Base-by-base conservation (phyloP, 345 rosid genomes). In the Eucalyptus tenuipes region DNA sequence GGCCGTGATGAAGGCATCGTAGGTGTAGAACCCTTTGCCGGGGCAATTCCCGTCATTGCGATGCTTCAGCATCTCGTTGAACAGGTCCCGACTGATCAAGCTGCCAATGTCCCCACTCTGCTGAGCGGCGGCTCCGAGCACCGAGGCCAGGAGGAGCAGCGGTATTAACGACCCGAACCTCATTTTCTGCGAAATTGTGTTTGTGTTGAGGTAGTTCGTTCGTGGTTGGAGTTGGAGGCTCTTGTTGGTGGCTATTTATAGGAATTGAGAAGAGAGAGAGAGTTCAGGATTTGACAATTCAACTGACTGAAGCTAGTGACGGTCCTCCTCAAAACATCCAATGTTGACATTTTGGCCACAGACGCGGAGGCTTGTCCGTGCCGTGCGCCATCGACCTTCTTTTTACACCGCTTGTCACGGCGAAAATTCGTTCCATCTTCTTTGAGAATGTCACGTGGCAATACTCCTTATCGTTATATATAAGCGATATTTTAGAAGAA, bases 61-160 rank as follows among this genome's bases (percentile, higher is more conserved):
- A 80, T 89, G 90, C 88, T 89, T 89, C 45, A 89, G 75, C 88
- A 89, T 89, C 81, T 89, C 48, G 45, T 89, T 45, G 75, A 89
- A 89, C 86, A 68, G 25, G 11, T 71, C 88, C 71, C 59, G 57
- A 47, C 88, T 86, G 88, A 89, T 86, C 50, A 89, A 27, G 10
- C 75, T 13, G 29, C 90, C 49, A 29, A 89, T 57, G 50, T 89
- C 90, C 25, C 86, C 86, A 4, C 89, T n/a, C n/a, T 57, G 82
- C 75, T 87, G 88, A 12, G 49, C 88, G 40, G 49, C 25, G 22
- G 45, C 80, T 57, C 40, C 27, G 37, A 64, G 49, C 24, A 27
- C 55, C 31, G 40, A 87, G 84, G 42, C 84, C 33, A 87, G 82
- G 82, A 40, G 80, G 71, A 59, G 25, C 10, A 87, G 27, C 18